These are phyloP conservation scores for Chlamydomonas reinhardtii DNA, from an alignment of 163 green algal genomes.

Conservation along the genomic window DNA sequence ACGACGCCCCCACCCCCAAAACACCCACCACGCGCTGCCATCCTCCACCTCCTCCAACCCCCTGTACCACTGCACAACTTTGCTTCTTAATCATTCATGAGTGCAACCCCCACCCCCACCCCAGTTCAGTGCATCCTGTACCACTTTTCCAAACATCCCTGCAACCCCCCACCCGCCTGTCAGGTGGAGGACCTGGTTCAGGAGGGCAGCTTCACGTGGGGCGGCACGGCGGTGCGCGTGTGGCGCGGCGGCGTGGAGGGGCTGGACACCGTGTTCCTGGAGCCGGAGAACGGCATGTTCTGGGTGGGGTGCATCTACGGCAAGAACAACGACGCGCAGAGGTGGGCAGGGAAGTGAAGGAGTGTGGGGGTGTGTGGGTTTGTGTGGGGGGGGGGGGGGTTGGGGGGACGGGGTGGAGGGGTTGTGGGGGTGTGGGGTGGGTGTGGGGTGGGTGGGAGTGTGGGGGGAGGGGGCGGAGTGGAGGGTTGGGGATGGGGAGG, in stretches of 20 bases:
- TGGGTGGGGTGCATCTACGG: conserved; percentile 88
- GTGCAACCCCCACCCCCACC: neutral
- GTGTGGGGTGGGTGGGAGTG: neutral
- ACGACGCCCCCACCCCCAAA: neutral
- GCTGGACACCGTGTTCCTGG: conserved; percentile 87
- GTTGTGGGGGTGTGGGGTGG: neutral
- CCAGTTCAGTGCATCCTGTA: no score
- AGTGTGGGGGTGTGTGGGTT: no score
- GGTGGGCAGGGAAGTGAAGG: conserved; percentile 31
- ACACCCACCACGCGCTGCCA: neutral
- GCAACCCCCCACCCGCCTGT: neutral
- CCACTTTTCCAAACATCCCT: neutral
- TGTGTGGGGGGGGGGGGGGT: neutral
- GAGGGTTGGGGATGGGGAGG: neutral
- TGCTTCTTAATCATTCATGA: no score
- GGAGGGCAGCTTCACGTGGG: conserved; percentile 69
- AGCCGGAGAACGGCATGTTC: conserved; percentile 95
- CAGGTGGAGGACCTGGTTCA: conserved; percentile 69
- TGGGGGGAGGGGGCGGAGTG: neutral
- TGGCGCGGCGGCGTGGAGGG: conserved; percentile 81
- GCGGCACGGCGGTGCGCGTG: conserved; percentile 68
- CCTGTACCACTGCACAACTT: no score
- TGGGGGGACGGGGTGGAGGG: neutral
- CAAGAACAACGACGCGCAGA: conserved; percentile 78
- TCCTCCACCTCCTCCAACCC: neutral